Conservation (phyloP, 2,329 filamentous ascomycete genomes). For the Colletotrichum paranaense region DNA sequence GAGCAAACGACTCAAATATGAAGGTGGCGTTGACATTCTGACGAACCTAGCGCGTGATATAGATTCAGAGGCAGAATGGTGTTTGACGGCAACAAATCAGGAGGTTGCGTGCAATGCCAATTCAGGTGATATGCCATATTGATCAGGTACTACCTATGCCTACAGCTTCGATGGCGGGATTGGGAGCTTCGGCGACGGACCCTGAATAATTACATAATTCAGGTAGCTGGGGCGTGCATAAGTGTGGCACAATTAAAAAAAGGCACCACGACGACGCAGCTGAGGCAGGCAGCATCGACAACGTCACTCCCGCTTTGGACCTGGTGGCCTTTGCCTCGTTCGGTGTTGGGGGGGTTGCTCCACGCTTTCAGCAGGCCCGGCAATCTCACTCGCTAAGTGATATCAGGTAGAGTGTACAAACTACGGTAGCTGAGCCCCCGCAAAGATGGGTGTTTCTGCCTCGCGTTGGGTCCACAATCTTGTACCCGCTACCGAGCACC, state of each 20-base stretch:
- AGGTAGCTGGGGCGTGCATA: constrained; percentile 1
- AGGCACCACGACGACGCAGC: neutral
- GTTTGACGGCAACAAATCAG: neutral
- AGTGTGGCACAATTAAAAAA: neutral
- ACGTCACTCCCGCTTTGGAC: constrained; percentile 43
- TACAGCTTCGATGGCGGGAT: neutral
- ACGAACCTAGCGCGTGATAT: neutral
- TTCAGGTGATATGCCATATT: neutral
- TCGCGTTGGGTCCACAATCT: neutral
- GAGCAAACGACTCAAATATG: constrained; percentile 12
- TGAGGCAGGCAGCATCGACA: constrained; percentile 48
- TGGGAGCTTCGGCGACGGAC: neutral
- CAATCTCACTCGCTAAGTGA: constrained; percentile 28
- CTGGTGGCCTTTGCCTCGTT: constrained; percentile 18
- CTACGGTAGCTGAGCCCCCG: neutral
- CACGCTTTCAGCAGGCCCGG: constrained; percentile 24
- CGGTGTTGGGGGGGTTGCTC: constrained; percentile 12
- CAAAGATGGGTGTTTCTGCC: neutral
- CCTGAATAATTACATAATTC: constrained; percentile 22
- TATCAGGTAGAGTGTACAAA: constrained; percentile 39
- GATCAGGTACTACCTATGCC: too few relatives aligned
- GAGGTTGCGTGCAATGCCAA: neutral
- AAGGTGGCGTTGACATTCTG: constrained; percentile 10
- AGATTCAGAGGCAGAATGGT: neutral
- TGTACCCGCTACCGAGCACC: constrained; percentile 22